Evolutionary conservation across 352 stramenopile genomes (phyloP).

Genomic region (Phytophthora sansomeana): DNA sequence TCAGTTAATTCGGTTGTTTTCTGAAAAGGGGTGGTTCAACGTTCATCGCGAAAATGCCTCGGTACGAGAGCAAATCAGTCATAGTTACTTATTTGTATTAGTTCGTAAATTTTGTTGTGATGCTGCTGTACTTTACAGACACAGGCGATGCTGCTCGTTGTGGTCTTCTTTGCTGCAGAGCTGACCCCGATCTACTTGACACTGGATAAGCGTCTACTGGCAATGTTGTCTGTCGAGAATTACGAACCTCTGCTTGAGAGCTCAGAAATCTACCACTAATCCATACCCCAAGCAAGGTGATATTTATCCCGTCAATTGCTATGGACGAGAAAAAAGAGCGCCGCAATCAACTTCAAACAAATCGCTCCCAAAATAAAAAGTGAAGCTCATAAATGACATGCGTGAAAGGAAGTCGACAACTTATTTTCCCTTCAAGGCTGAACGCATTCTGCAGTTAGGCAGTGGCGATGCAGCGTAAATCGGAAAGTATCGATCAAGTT

Average conservation of each 20-base stretch:
- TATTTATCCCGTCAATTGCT: slow-evolving; percentile 26
- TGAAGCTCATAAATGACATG: slow-evolving; percentile 18
- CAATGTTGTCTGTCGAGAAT: slow-evolving; percentile 84
- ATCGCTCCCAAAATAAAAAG: slow-evolving; percentile 38
- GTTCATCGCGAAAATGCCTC: slow-evolving; percentile 71
- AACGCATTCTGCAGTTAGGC: neutral
- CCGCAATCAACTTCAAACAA: no score
- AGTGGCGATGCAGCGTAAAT: slow-evolving; percentile 7
- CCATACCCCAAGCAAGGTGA: slow-evolving; percentile 2
- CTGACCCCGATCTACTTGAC: slow-evolving; percentile 84
- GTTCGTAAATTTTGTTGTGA: neutral
- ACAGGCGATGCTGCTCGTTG: slow-evolving; percentile 86
- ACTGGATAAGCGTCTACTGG: slow-evolving; percentile 74
- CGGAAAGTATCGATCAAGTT: slow-evolving; percentile 13
- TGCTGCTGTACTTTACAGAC: slow-evolving; percentile 37
- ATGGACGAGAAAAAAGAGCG: no score
- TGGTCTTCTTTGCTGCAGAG: slow-evolving; percentile 81
- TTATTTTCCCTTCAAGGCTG: slow-evolving; percentile 3
- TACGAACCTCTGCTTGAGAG: slow-evolving; percentile 78
- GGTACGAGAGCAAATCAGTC: slow-evolving; percentile 37
- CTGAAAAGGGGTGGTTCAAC: slow-evolving; percentile 84
- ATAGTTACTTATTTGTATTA: neutral
- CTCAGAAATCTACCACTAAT: slow-evolving; percentile 62
- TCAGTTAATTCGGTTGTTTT: neutral
- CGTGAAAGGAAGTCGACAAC: neutral